These are phyloP conservation scores for Hypoxylon subgilvum DNA, from an alignment of 495 filamentous ascomycete species.

Conservation along the genomic window DNA sequence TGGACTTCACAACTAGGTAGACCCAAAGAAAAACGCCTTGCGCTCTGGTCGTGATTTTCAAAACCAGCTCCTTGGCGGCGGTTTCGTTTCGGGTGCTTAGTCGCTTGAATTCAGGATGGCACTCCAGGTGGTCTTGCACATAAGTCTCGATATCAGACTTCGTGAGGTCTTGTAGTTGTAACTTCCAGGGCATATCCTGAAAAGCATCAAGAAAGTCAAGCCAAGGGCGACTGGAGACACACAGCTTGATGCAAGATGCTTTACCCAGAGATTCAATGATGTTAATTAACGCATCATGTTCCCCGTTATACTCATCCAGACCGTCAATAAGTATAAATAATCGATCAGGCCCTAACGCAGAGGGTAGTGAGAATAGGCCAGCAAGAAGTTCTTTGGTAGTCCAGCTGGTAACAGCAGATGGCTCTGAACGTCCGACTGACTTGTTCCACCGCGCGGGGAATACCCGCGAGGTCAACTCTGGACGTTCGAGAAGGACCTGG, in stretches of 20 bases:
- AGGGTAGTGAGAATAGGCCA: background rate
- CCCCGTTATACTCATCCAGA: constrained; percentile 1
- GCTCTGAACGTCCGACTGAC: background rate
- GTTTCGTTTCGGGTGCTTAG: background rate
- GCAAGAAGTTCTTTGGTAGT: background rate
- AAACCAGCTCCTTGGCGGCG: background rate
- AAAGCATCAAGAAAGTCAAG: background rate
- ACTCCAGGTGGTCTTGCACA: background rate
- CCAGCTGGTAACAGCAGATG: background rate
- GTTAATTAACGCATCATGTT: background rate
- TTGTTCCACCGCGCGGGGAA: background rate
- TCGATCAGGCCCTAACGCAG: too few species aligned
- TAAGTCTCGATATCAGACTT: background rate
- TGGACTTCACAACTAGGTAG: constrained; percentile 37
- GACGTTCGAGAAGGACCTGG: background rate
- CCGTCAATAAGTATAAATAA: constrained; percentile 10
- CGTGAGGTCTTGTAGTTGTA: constrained; percentile 1
- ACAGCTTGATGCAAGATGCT: background rate
- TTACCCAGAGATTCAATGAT: background rate
- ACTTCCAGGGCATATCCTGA: background rate
- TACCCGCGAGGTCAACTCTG: background rate
- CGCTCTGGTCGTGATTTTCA: background rate
- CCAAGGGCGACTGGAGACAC: constrained; percentile 7
- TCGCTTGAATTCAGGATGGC: background rate
- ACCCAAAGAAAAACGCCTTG: constrained; percentile 54